Evolutionary conservation across 768 basidiomycete species (phyloP), one percentile per base, ranked within the genome.

Genomic region (Macrocybe gigantea): DNA sequence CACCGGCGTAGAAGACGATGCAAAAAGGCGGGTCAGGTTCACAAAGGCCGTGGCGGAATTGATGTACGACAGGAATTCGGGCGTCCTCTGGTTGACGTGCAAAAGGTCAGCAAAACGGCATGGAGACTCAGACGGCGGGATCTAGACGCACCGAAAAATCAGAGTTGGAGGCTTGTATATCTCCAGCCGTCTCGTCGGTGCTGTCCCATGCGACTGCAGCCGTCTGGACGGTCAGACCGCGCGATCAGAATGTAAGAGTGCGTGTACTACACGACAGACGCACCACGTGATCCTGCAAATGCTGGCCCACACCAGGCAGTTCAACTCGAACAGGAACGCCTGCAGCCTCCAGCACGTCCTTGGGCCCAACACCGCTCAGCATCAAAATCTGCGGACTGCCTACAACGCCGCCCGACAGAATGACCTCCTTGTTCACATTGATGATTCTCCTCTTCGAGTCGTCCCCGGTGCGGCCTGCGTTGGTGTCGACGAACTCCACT

Each of bases 41-140:
- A 74, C 69, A 56, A 80, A 85, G 5, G 77, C 78, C 33, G 78
- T 78, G 2, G 82, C 82, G 32, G 78, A 74, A 67, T 84, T 85
- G 59, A 83, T 69, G 60, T 75, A 79, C 2, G 80, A 82, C 10
- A 72, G 56, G 63, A 78, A 79, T 47, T 64, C 62, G 1, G 65
- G 45, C 5, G 65, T 53, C 43, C 56, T 59, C 61, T 68, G 41
- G 37, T 29, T 9, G 37, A 12, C 14, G 30, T 41, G 30, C 9
- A 5, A 13, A 13, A 8, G n/a, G 30, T 48, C 15, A 31, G 13
- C 5, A 32, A 33, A 2, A 14, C 36, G 13, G 10, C n/a, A 7
- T 44, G n/a, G 42, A 41, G 7, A 48, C 6, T 33, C 6, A 38
- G n/a, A 8, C 22, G 39, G 29, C 41, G 36, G n/a, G 42, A n/a